A percentile compares a stretch with the other conserved stretches of the same genome.
phyloP scores from a whole-genome alignment of 2,329 filamentous ascomycete genomes.

The Arthrinium phaeospermum region DNA sequence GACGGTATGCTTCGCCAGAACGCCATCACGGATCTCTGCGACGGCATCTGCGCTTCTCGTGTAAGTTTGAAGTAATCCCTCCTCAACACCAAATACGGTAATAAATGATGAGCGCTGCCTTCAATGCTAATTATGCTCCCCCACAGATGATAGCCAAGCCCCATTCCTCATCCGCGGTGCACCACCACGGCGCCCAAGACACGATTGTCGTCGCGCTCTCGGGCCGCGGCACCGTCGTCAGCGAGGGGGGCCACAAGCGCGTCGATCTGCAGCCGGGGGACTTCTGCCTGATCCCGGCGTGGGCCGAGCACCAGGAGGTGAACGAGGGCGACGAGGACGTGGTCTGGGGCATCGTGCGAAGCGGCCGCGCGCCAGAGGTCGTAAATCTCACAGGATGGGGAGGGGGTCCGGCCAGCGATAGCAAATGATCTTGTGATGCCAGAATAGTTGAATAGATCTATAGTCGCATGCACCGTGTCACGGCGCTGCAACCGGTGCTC shows the following conservation, averaged over 20 bases:
- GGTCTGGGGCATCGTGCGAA: conserved; percentile 58
- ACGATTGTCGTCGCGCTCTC: conserved; percentile 58
- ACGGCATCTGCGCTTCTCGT: conserved; percentile 55
- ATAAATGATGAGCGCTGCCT: too few relatives aligned
- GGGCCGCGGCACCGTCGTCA: conserved; percentile 55
- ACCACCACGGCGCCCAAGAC: conserved; percentile 60
- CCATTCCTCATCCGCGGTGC: conserved; percentile 52
- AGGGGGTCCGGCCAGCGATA: conserved; percentile 27
- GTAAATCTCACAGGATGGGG: conserved; percentile 56
- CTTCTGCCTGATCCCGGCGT: conserved; percentile 60
- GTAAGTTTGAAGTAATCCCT: background rate
- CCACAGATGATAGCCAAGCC: conserved; percentile 24
- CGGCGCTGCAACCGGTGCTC: too few relatives aligned
- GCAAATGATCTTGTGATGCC: background rate
- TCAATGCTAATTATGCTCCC: too few relatives aligned
- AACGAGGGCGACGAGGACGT: conserved; percentile 60
- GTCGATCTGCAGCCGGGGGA: conserved; percentile 56
- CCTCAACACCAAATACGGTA: too few relatives aligned
- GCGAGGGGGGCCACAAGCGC: conserved; percentile 51
- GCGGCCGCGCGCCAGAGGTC: conserved; percentile 53
- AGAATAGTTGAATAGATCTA: background rate
- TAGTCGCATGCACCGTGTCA: too few relatives aligned
- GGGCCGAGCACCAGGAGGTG: conserved; percentile 59
- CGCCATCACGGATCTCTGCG: conserved; percentile 53
- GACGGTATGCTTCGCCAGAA: conserved; percentile 55